phyloP scores from a whole-genome alignment of 1,139 yeast species.

The Candida pseudoviswanathii region DNA sequence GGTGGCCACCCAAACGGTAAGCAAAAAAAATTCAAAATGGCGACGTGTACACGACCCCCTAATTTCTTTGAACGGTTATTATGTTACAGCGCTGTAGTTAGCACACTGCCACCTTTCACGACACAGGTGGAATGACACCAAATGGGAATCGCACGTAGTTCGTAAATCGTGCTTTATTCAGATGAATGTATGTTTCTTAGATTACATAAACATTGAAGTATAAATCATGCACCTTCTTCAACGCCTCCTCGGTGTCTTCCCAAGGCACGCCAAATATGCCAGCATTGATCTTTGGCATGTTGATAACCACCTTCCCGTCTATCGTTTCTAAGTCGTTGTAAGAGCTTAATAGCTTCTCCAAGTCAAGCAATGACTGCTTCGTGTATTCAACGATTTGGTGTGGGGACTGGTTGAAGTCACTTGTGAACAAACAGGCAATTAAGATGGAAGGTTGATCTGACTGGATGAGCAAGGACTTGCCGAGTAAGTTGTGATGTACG shows the following conservation, averaged over 20 bases:
- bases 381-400: conserved; percentile 53
- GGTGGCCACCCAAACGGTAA: conserved; percentile 2
- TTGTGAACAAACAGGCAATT: conserved; percentile 68
- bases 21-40: neutral
- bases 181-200: too few relatives aligned
- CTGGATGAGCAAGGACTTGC: conserved; percentile 53
- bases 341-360: conserved; percentile 29
- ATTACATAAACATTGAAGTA: conserved; percentile 46
- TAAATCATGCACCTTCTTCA: conserved; percentile 31
- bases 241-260: conserved; percentile 60
- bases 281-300: conserved; percentile 79
- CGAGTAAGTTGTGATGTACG: conserved; percentile 41
- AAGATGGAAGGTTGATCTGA: conserved; percentile 25
- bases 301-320: conserved; percentile 30
- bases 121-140: neutral
- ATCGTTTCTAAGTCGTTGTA: conserved; percentile 12
- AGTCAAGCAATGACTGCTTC: conserved; percentile 45
- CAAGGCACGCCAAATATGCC: conserved; percentile 83
- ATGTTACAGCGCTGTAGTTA: too few relatives aligned
- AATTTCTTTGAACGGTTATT: neutral
- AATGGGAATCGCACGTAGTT: neutral
- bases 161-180: neutral
- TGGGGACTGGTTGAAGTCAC: conserved; percentile 41
- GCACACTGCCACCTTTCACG: too few relatives aligned
- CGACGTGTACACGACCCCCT: conserved; percentile 5